Evolutionary conservation across 768 basidiomycete genomes (phyloP).

Genomic region (Termitomyces sp.): DNA sequence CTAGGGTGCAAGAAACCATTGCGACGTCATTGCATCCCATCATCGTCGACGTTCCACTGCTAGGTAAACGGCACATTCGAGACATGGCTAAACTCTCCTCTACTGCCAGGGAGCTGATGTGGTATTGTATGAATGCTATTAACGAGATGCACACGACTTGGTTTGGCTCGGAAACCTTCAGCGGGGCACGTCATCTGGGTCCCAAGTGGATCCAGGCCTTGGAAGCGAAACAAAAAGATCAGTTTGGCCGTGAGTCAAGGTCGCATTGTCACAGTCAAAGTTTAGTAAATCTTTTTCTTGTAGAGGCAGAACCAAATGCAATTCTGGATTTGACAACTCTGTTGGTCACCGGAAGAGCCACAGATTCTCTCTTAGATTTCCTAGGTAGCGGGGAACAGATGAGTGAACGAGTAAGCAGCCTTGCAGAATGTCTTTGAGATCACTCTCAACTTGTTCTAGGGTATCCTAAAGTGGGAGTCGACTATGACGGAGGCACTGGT

Average conservation of each 20-base stretch:
- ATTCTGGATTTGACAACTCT: conserved; percentile 70
- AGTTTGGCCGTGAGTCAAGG: conserved; percentile 57
- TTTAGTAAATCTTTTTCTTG: conserved; percentile 7
- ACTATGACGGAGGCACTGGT: conserved; percentile 66
- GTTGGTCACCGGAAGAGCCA: conserved; percentile 67
- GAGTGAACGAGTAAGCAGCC: conserved; percentile 66
- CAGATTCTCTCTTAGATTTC: conserved; percentile 71
- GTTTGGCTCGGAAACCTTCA: conserved; percentile 65
- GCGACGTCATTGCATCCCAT: conserved; percentile 40
- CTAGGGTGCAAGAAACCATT: conserved; percentile 19
- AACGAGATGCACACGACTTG: conserved; percentile 72
- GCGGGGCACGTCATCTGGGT: conserved; percentile 70
- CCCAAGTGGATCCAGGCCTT: conserved; percentile 68
- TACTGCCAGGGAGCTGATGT: conserved; percentile 63
- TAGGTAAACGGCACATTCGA: conserved; percentile 52
- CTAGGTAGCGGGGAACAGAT: conserved; percentile 76
- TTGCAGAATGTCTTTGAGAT: conserved; percentile 21
- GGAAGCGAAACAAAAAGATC: conserved; percentile 60
- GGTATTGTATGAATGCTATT: conserved; percentile 67
- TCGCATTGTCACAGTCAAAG: conserved; percentile 7
- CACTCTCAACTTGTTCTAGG: conserved; percentile 36
- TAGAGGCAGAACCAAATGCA: conserved; percentile 61
- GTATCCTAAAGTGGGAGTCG: conserved; percentile 80
- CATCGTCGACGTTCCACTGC: conserved; percentile 52
- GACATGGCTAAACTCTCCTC: conserved; percentile 73